Conservation (phyloP, 1,139 yeast genomes). For the Hyphopichia khmerensis region DNA sequence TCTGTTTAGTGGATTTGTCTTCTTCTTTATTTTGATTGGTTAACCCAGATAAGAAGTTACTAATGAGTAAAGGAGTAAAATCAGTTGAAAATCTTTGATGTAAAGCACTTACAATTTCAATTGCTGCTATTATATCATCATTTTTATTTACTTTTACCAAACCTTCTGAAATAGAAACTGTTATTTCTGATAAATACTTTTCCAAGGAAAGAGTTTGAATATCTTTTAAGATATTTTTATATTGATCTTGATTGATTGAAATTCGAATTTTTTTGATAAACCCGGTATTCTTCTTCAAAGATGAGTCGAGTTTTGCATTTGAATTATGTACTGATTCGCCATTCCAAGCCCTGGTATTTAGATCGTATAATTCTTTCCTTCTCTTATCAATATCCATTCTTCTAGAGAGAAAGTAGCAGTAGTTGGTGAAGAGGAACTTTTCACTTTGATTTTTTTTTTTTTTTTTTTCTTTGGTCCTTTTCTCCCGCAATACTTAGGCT, state of each 20-base stretch:
- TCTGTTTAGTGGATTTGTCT: constrained; percentile 44
- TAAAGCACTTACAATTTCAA: constrained; percentile 67
- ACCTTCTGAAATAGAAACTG: constrained; percentile 64
- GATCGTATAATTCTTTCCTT: constrained; percentile 27
- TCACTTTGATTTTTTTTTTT: background rate
- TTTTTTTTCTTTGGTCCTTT: background rate
- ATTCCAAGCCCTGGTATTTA: constrained; percentile 55
- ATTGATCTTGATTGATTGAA: constrained; percentile 45
- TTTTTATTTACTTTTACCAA: constrained; percentile 51
- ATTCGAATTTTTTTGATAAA: constrained; percentile 71
- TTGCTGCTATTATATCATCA: constrained; percentile 63
- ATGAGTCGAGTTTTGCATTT: constrained; percentile 58
- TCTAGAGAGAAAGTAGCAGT: constrained; percentile 5
- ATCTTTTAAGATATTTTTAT: constrained; percentile 53
- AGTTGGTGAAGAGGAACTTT: background rate
- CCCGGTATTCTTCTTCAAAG: constrained; percentile 81
- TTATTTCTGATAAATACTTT: constrained; percentile 74
- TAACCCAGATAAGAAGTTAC: constrained; percentile 46
- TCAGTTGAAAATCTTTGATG: constrained; percentile 68
- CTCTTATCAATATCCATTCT: constrained; percentile 7
- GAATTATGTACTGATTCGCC: constrained; percentile 35
- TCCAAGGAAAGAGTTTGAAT: constrained; percentile 63
- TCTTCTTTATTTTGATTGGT: constrained; percentile 30
- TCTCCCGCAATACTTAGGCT: no score
- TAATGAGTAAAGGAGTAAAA: constrained; percentile 55